A percentile compares a stretch with the other conserved stretches of the same genome.
These are phyloP conservation scores for Bidens hawaiensis DNA, from an alignment of 140 eudicot genomes.

Conservation along the genomic window DNA sequence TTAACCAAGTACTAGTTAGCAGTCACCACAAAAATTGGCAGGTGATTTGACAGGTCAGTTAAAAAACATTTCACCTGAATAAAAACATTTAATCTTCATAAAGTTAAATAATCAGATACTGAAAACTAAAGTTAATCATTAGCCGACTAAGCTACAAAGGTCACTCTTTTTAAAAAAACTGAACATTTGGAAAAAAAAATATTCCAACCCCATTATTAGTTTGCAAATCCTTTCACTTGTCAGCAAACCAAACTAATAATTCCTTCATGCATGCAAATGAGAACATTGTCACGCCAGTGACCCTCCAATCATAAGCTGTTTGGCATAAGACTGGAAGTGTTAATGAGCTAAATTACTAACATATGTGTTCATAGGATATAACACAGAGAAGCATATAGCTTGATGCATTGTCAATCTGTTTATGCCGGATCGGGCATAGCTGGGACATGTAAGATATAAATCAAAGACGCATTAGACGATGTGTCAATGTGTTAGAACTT, in stretches of 20 bases:
- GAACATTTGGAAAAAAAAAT: neutral
- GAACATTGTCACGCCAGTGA: neutral
- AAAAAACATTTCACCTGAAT: conserved; percentile 23
- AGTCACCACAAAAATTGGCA: conserved; percentile 66
- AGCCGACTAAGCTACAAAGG: conserved; percentile 8
- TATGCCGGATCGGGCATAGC: neutral
- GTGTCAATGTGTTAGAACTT: too few species aligned
- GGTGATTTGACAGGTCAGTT: conserved; percentile 59
- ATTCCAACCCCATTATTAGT: conserved; percentile 8
- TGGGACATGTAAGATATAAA: neutral
- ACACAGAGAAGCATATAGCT: neutral
- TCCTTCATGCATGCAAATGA: conserved; percentile 10
- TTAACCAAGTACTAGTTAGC: conserved; percentile 63
- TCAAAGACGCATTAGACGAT: conserved; percentile 7
- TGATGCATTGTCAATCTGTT: conserved; percentile 16
- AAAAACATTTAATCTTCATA: conserved; percentile 15
- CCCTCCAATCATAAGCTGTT: conserved; percentile 18
- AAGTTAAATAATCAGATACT: conserved; percentile 14
- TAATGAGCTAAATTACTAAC: neutral
- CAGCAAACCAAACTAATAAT: conserved; percentile 5
- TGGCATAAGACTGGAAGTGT: conserved; percentile 11
- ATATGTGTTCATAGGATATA: neutral
- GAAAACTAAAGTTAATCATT: neutral
- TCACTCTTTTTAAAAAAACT: conserved; percentile 1
- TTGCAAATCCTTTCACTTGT: conserved; percentile 24